Evolutionary conservation across 306 rosid species (phyloP).

Genomic region (Gastrolobium villosum): DNA sequence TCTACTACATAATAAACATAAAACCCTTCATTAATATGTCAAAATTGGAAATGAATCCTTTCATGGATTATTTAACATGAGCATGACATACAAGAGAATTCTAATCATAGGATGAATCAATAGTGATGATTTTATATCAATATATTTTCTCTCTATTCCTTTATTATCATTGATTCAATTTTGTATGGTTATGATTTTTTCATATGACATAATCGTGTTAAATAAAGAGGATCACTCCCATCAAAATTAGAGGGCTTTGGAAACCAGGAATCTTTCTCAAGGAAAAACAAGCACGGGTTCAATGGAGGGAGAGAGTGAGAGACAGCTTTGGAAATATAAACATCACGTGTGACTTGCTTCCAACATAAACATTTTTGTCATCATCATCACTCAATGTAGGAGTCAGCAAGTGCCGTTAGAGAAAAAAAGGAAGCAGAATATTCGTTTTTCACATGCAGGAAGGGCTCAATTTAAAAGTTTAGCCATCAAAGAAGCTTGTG

Average conservation of each 20-base stretch:
- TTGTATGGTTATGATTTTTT: too few relatives aligned
- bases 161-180: too few relatives aligned
- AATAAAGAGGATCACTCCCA: too few relatives aligned
- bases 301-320: constrained; percentile 71
- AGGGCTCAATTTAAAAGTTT: constrained; percentile 21
- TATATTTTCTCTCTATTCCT: too few relatives aligned
- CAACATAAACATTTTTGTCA: constrained; percentile 7
- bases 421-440: not conserved
- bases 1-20: too few relatives aligned
- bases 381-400: not conserved
- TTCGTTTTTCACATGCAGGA: not conserved
- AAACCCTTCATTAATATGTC: constrained; percentile 11
- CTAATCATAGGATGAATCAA: too few relatives aligned
- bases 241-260: constrained; percentile 58
- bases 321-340: constrained; percentile 57
- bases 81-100: too few relatives aligned
- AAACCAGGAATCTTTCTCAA: constrained; percentile 67
- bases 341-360: constrained; percentile 33
- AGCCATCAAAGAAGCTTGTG: constrained; percentile 30
- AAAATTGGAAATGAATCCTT: too few relatives aligned
- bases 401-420: not conserved
- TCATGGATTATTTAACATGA: too few relatives aligned
- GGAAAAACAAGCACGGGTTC: constrained; percentile 71
- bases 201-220: too few relatives aligned
- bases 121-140: too few relatives aligned